These are phyloP conservation scores for Pleurotus tuber-regium DNA, from an alignment of 768 basidiomycete genomes.

Conservation along the genomic window DNA sequence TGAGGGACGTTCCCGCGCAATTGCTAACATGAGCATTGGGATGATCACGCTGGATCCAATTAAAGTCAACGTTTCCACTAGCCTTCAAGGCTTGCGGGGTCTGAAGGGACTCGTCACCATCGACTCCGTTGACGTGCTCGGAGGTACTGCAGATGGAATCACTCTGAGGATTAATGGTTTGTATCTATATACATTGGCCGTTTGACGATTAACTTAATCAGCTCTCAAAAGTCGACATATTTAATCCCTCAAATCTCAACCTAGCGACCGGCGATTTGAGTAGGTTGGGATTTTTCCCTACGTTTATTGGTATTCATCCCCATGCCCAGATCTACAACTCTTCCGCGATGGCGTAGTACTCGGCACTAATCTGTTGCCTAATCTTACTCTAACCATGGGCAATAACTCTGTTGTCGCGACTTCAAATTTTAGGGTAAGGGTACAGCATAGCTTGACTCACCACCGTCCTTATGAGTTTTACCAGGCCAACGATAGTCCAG, in stretches of 20 bases:
- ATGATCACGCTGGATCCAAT: constrained; percentile 69
- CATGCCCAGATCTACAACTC: constrained; percentile 50
- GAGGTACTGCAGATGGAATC: constrained; percentile 59
- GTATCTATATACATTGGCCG: too few relatives aligned
- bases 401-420: constrained; percentile 53
- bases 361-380: constrained; percentile 62
- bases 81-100: constrained; percentile 58
- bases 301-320: neutral
- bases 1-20: constrained; percentile 55
- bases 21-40: constrained; percentile 62
- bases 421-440: constrained; percentile 49
- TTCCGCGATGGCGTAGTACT: constrained; percentile 47
- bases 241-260: constrained; percentile 68
- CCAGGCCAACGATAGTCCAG: constrained; percentile 58
- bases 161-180: constrained; percentile 57
- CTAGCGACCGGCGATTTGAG: constrained; percentile 61
- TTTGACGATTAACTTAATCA: too few relatives aligned
- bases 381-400: constrained; percentile 56
- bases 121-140: constrained; percentile 59
- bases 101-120: constrained; percentile 56
- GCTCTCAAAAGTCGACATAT: constrained; percentile 45
- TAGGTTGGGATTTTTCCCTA: constrained; percentile 25
- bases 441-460: too few relatives aligned
- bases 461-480: too few relatives aligned
- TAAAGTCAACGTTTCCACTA: constrained; percentile 66